phyloP scores from a whole-genome alignment of 202 grass and related monocot genomes.

The Brachypodium distachyon region DNA sequence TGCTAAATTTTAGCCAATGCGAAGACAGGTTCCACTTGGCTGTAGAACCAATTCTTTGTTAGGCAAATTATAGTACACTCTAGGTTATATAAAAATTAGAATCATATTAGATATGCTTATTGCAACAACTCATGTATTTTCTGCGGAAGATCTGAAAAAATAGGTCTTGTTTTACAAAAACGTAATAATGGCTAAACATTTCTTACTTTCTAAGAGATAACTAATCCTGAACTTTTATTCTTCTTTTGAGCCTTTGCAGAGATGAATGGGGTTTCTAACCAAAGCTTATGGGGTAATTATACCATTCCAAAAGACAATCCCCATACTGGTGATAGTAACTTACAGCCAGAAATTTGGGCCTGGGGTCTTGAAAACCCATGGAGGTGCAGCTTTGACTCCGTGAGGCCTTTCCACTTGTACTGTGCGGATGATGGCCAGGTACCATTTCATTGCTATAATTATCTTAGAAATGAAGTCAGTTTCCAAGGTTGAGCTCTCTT shows the following conservation, averaged over 20 bases:
- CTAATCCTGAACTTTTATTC: not conserved
- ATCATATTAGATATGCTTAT: not conserved
- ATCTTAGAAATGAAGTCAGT: not conserved
- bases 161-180: too few relatives aligned
- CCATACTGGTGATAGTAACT: conserved; percentile 19
- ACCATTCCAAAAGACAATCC: conserved; percentile 59
- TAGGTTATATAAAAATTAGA: not conserved
- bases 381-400: not conserved
- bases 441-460: not conserved
- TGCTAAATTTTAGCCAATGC: not conserved
- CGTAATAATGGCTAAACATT: not conserved
- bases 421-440: not conserved
- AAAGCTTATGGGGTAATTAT: conserved; percentile 47
- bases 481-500: not conserved
- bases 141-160: not conserved
- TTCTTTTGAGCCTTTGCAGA: not conserved
- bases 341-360: conserved; percentile 13
- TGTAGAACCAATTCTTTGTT: not conserved
- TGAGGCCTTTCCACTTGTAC: not conserved
- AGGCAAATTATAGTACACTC: not conserved
- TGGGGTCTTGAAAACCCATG: not conserved
- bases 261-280: not conserved
- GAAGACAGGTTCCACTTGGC: not conserved
- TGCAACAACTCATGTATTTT: not conserved
- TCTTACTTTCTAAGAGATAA: not conserved